Percentiles rank a stretch among this genome's conserved stretches.
phyloP scores from a whole-genome alignment of 495 filamentous ascomycete genomes.

The Penicillium angulare region DNA sequence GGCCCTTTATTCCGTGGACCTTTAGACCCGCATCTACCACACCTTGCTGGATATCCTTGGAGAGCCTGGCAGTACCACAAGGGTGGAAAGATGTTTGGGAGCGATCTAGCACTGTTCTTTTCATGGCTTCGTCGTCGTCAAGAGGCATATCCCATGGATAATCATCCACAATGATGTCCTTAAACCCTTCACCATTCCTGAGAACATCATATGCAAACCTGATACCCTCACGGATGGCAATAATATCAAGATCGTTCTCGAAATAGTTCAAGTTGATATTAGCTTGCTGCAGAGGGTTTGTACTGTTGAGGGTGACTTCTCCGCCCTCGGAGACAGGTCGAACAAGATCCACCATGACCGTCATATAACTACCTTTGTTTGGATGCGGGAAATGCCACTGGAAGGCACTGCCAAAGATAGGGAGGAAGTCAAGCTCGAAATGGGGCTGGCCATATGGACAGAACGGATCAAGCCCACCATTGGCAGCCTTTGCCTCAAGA shows the following conservation, averaged over 20 bases:
- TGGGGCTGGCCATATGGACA: constrained; percentile 60
- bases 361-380: constrained; percentile 46
- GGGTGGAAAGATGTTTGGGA: constrained; percentile 60
- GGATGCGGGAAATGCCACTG: constrained; percentile 62
- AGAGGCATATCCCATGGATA: constrained; percentile 63
- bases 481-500: constrained; percentile 44
- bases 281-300: constrained; percentile 50
- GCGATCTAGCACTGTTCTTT: constrained; percentile 52
- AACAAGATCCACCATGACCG: constrained; percentile 60
- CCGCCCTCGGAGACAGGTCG: constrained; percentile 52
- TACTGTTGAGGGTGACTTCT: constrained; percentile 52
- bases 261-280: constrained; percentile 64
- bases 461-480: constrained; percentile 57
- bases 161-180: constrained; percentile 52
- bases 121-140: constrained; percentile 55
- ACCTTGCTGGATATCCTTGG: constrained; percentile 50
- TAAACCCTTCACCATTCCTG: constrained; percentile 54
- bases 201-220: constrained; percentile 56
- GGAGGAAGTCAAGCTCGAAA: constrained; percentile 65
- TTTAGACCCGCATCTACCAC: constrained; percentile 53
- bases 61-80: constrained; percentile 54
- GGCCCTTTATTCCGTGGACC: constrained; percentile 52
- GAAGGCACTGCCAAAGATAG: constrained; percentile 60
- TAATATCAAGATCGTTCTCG: constrained; percentile 51
- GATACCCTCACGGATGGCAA: constrained; percentile 57